A percentile compares a stretch with the other conserved stretches of the same genome.
Conservation (phyloP, 306 rosid genomes). For the Inga laurina region DNA sequence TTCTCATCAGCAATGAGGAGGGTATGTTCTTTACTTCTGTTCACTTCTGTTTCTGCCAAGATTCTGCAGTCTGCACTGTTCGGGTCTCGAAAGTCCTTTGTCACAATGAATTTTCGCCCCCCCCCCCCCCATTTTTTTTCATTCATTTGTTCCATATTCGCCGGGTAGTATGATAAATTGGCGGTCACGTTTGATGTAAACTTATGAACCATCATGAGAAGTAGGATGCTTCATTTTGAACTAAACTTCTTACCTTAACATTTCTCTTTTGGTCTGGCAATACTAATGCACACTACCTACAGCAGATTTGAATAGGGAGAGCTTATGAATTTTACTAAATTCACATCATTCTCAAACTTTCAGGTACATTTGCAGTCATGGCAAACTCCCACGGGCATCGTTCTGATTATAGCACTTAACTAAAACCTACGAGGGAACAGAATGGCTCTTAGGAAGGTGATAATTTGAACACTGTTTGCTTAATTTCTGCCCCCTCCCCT, state of each 20-base stretch:
- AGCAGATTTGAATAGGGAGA: constrained; percentile 31
- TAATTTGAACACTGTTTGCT: constrained; percentile 10
- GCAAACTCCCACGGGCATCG: constrained; percentile 26
- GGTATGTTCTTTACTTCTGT: constrained; percentile 35
- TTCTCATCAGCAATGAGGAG: constrained; percentile 38
- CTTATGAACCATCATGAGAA: constrained; percentile 22
- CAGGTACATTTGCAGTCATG: constrained; percentile 34
- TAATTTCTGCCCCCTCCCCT: neutral
- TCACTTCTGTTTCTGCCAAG: constrained; percentile 17
- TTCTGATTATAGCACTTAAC: constrained; percentile 25
- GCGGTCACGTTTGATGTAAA: constrained; percentile 31
- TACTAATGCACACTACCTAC: neutral
- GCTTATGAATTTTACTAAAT: constrained; percentile 27
- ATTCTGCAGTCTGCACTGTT: neutral
- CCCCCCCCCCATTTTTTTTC: neutral
- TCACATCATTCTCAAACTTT: constrained; percentile 26
- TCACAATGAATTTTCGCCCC: neutral
- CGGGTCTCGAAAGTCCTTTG: constrained; percentile 15
- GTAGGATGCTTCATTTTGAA: constrained; percentile 31
- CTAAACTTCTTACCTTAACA: constrained; percentile 20
- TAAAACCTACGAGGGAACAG: constrained; percentile 21
- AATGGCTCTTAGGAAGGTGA: constrained; percentile 7
- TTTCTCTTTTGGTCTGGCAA: constrained; percentile 25
- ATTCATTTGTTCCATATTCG: neutral
- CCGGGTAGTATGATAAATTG: constrained; percentile 24